Conservation (phyloP, 352 stramenopile species). For the Pythium dissotocum region DNA sequence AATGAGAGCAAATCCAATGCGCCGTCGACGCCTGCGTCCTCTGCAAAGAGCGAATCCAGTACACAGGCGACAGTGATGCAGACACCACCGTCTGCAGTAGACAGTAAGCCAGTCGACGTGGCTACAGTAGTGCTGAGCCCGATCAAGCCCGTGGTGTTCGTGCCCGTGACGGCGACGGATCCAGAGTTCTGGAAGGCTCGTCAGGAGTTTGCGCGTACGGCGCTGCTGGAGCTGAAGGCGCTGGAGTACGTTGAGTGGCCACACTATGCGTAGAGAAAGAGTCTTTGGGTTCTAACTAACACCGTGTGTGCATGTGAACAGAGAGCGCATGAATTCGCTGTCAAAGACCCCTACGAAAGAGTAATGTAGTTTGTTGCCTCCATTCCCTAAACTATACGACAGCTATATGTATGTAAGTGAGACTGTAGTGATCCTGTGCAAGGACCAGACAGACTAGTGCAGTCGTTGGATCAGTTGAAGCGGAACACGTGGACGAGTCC, state of each 20-base stretch:
- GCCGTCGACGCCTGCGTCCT: slow-evolving; percentile 9
- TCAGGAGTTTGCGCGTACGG: slow-evolving; percentile 30
- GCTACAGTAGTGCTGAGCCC: slow-evolving; percentile 13
- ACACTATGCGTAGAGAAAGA: too few species aligned
- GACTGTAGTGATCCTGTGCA: background rate
- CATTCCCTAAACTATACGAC: background rate
- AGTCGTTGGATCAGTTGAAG: slow-evolving; percentile 17
- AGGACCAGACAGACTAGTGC: too few species aligned
- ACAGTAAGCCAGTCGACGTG: background rate
- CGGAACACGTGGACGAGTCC: slow-evolving; percentile 24
- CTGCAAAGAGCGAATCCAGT: background rate
- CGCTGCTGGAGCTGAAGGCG: slow-evolving; percentile 37
- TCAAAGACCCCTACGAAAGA: slow-evolving; percentile 11
- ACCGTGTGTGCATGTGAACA: slow-evolving; percentile 7
- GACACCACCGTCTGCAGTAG: background rate
- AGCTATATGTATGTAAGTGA: background rate
- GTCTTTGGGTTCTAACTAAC: background rate
- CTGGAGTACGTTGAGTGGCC: slow-evolving; percentile 36
- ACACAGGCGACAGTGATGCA: background rate
- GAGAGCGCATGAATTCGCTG: slow-evolving; percentile 21
- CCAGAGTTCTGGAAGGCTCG: slow-evolving; percentile 45
- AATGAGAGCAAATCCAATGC: background rate
- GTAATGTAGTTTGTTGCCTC: background rate
- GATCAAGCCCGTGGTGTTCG: slow-evolving; percentile 16
- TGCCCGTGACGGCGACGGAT: slow-evolving; percentile 26